Evolutionary conservation across 257 asterid species (phyloP).

Genomic region (Jaltomata sinuosa): DNA sequence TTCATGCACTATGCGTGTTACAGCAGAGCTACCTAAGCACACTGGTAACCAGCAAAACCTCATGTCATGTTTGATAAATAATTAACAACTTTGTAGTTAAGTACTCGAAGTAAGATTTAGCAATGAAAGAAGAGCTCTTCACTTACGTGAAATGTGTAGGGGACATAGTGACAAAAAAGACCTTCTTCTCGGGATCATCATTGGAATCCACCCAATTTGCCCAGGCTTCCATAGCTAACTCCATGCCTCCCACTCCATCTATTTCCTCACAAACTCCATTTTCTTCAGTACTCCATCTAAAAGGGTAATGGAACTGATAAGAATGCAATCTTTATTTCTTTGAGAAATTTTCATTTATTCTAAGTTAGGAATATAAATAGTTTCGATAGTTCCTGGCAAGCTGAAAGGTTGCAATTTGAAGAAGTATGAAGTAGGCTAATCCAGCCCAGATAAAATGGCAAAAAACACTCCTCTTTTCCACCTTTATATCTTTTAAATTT

Average conservation of each 20-base stretch:
- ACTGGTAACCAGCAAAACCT: not conserved
- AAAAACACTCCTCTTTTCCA: not conserved
- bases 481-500: not conserved
- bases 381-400: not conserved
- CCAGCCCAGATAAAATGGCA: not conserved
- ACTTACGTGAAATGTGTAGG: constrained; percentile 80
- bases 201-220: constrained; percentile 65
- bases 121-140: not conserved
- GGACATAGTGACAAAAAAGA: constrained; percentile 90
- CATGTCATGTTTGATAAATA: not conserved
- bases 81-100: not conserved
- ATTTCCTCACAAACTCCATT: constrained; percentile 68
- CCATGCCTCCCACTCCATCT: constrained; percentile 76
- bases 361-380: not conserved
- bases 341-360: not conserved
- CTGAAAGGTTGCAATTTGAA: not conserved
- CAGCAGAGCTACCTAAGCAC: not conserved
- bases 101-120: not conserved
- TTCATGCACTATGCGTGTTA: not conserved
- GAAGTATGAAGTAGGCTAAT: not conserved
- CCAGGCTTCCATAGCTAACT: constrained; percentile 91
- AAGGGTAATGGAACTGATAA: not conserved
- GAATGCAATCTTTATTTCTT: not conserved
- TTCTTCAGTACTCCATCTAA: constrained; percentile 71
- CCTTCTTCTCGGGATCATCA: constrained; percentile 55